Evolutionary conservation across 2,329 filamentous ascomycete genomes (phyloP), one percentile per base, ranked within the genome.

Genomic region (Fusarium tricinctum): DNA sequence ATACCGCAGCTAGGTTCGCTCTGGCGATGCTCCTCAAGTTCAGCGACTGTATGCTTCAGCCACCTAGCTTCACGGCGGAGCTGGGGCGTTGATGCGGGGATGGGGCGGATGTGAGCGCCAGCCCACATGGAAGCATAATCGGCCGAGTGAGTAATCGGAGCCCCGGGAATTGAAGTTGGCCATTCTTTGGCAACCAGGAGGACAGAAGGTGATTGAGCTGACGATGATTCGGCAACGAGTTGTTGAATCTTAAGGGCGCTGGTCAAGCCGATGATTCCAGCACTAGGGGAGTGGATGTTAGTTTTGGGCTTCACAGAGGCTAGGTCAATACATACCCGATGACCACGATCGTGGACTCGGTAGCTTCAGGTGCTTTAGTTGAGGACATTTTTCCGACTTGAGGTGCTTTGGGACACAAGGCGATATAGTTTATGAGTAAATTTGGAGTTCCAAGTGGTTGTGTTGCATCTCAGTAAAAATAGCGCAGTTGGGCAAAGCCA

Each of bases 41-140:
- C 74, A 7, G 53, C 61, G 5, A 73, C 68, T 0, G 78, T 75
- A 2, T 58, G 33, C 55, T 69, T 78, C 3, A 79, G 45, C 78
- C 78, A 79, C 1, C 55, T 45, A 1, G 78, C 78, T 55, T 79
- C 78, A 20, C 73, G 74, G 7, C 49, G 66, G 2, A 79, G 58
- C 45, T 79, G 78, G 3, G 76, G 66, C 8, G 76, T 78, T 8
- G 73, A 73, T 3, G 73, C 76, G 3, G 82, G 82, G 33, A 86
- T 82, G 70, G 82, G 85, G 40, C 85, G 81, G 66, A 86, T 85
- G 71, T 88, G 85, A 3, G 86, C 85, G 13, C 86, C 86, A 35
- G 81, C 86, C 85, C 85, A 88, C 51, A 85, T 85, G 30, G 86
- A 88, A 15, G 86, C 84, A 72, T 83, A 88, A 77, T 88, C 73